Evolutionary conservation across 345 rosid species (phyloP), one percentile per base, ranked within the genome.

Genomic region (Raphanus sativus): DNA sequence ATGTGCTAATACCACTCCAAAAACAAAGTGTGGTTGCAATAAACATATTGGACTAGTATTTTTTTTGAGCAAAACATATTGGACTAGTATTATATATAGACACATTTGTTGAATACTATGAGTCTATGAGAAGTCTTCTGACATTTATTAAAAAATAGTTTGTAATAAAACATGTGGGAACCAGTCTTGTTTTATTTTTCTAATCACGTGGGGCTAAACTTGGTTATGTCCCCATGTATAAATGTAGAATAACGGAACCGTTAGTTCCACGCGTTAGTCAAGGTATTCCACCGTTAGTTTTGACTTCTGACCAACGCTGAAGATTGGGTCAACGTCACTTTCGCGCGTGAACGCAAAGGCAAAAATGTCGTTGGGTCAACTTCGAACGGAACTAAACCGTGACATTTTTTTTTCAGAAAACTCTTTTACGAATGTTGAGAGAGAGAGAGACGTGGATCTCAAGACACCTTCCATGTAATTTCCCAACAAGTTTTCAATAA

Each of bases 261-360:
- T 63, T 70, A 54, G 16, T 28, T 26, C 71, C 30, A 48, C 62
- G 30, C 67, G 62, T 45, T 4, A 66, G 48, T 66, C 62, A 59
- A 7, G 67, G n/a, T 10, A 15, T 50, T 10, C 69, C 59, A 55
- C 75, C 81, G 75, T 77, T 65, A 65, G 61, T 38, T 64, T 62
- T 58, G 76, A 55, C 76, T 15, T 34, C 26, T 62, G 32, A 63
- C 75, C 10, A 64, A 15, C 10, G 62, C 26, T 69, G 21, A 30
- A 6, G 2, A n/a, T 13, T 32, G 0, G 10, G 70, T 76, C 75
- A 76, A 77, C 61, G 50, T 70, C 75, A 77, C 8, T 32, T 54
- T 55, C 71, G 60, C 65, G 75, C 75, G 71, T 63, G 59, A 77
- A 62, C 64, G 17, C 36, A 17, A 40, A 25, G 24, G 2, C 15